phyloP scores from a whole-genome alignment of 495 filamentous ascomycete genomes.

The Neurospora sp. region DNA sequence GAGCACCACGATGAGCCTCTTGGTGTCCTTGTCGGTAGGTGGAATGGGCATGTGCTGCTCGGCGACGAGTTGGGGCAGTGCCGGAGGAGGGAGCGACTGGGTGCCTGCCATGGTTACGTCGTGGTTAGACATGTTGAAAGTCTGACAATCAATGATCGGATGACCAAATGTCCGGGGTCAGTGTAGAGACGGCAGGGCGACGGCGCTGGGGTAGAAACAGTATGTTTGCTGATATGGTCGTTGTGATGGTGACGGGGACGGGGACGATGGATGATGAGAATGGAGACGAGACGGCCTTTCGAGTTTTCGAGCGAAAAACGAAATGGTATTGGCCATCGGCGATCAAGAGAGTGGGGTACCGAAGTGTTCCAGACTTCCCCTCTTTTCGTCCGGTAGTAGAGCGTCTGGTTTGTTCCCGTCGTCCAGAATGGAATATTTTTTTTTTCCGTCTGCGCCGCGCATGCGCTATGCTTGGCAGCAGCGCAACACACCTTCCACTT shows the following conservation, averaged over 20 bases:
- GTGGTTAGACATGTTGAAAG: constrained; percentile 14
- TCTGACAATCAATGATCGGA: neutral
- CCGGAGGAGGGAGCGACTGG: constrained; percentile 86
- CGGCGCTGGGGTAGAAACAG: neutral
- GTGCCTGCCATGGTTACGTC: constrained; percentile 42
- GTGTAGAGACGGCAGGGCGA: neutral
- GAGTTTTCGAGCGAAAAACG: neutral
- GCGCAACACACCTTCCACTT: neutral
- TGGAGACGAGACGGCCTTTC: neutral
- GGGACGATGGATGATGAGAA: neutral
- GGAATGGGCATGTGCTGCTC: constrained; percentile 85
- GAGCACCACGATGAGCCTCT: constrained; percentile 88
- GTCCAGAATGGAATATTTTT: neutral
- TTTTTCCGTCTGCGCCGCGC: neutral
- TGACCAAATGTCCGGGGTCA: neutral
- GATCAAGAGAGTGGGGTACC: neutral
- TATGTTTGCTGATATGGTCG: neutral
- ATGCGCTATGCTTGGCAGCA: neutral
- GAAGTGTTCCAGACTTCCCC: neutral
- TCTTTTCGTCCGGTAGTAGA: neutral
- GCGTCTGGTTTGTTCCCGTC: too few species aligned
- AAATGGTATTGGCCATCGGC: neutral
- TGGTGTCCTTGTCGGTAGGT: constrained; percentile 73
- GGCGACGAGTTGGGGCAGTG: constrained; percentile 80
- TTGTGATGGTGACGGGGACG: neutral